Percentiles rank a stretch among this genome's conserved stretches.
These are phyloP conservation scores for Trichomonascus vanleenenianus DNA, from an alignment of 805 yeast species.

Conservation along the genomic window DNA sequence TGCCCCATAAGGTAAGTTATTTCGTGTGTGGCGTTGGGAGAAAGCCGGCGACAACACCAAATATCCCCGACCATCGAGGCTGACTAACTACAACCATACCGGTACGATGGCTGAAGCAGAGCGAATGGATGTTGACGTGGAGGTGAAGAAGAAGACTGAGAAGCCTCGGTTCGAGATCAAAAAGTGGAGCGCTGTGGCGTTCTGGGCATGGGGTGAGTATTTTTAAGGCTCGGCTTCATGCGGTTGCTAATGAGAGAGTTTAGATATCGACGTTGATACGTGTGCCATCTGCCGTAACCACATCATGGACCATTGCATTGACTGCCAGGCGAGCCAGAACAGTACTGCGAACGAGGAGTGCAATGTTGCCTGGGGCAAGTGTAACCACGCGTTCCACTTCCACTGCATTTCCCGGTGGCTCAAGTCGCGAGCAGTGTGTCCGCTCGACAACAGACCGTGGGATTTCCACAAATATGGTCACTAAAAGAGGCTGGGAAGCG, in stretches of 20 bases:
- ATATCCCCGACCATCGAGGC: background rate
- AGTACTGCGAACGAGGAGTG: constrained; percentile 63
- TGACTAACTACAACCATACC: background rate
- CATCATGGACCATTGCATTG: constrained; percentile 95
- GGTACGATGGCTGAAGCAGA: background rate
- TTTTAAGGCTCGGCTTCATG: too few relatives aligned
- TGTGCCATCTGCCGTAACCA: constrained; percentile 98
- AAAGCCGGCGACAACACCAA: background rate
- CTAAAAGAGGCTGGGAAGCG: constrained; percentile 23
- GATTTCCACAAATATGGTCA: constrained; percentile 64
- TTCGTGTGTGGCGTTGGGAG: background rate
- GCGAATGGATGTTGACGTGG: background rate
- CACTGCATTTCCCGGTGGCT: constrained; percentile 97
- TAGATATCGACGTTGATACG: constrained; percentile 78
- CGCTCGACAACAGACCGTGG: constrained; percentile 93
- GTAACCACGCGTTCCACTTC: constrained; percentile 97
- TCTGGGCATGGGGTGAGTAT: constrained; percentile 90
- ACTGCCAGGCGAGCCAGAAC: constrained; percentile 81
- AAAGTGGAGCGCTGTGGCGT: constrained; percentile 98
- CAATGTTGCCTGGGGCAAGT: constrained; percentile 93
- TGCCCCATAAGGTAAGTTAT: too few relatives aligned
- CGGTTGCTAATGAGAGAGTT: background rate
- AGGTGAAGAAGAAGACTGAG: constrained; percentile 15
- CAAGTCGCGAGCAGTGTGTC: constrained; percentile 91
- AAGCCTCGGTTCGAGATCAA: constrained; percentile 84